Evolutionary conservation across 768 basidiomycete species (phyloP).

Genomic region (Suillus spraguei): DNA sequence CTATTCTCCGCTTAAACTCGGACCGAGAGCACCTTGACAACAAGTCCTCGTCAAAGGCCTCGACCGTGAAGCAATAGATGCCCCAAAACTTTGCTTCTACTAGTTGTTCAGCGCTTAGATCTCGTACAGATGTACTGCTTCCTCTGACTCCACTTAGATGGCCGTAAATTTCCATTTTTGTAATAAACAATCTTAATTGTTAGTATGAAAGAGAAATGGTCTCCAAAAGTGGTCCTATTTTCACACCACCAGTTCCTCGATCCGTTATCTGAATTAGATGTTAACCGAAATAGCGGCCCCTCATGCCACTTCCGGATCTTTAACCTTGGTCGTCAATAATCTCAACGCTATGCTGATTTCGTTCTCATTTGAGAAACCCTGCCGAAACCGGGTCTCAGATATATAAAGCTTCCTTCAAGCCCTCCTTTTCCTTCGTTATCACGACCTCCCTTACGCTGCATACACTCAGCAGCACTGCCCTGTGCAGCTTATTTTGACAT

Average conservation of each 20-base stretch:
- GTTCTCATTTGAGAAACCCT: conserved; percentile 24
- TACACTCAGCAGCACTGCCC: conserved; percentile 1
- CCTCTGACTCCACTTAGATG: conserved; percentile 46
- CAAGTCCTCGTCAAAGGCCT: background rate
- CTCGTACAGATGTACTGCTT: conserved; percentile 6
- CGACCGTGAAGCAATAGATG: background rate
- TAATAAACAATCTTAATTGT: conserved; percentile 24
- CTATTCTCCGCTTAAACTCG: background rate
- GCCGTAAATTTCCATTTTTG: conserved; percentile 52
- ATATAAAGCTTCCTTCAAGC: conserved; percentile 35
- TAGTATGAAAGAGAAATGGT: conserved; percentile 16
- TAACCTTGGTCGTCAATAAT: conserved; percentile 29
- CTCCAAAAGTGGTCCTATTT: conserved; percentile 13
- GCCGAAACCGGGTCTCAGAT: conserved; percentile 31
- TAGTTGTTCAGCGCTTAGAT: conserved; percentile 21
- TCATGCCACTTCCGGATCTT: conserved; percentile 51
- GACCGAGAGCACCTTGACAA: background rate
- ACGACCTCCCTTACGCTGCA: conserved; percentile 7
- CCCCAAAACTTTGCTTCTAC: conserved; percentile 3
- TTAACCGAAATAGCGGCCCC: conserved; percentile 28
- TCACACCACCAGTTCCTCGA: conserved; percentile 28
- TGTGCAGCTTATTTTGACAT: conserved; percentile 13
- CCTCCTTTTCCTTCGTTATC: conserved; percentile 23
- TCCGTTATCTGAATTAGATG: conserved; percentile 33
- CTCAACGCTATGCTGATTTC: conserved; percentile 17